A percentile compares a stretch with the other conserved stretches of the same genome.
Conservation (phyloP, 352 stramenopile species). For the Pythium biforme region DNA sequence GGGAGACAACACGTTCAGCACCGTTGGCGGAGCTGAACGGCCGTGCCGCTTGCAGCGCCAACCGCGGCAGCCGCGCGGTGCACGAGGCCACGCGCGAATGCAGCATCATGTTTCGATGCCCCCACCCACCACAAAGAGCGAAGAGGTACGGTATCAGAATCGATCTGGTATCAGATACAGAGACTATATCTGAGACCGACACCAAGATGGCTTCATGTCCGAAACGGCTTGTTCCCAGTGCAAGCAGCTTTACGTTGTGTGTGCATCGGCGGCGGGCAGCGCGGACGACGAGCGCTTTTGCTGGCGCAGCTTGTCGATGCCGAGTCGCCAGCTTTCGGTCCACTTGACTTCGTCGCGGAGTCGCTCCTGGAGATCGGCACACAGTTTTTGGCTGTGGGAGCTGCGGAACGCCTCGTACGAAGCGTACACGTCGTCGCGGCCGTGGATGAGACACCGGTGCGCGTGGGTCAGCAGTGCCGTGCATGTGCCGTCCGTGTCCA, state of each 20-base stretch:
- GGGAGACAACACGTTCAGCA: neutral
- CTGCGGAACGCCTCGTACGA: constrained; percentile 35
- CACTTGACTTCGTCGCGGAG: constrained; percentile 62
- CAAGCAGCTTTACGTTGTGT: neutral
- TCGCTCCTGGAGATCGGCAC: constrained; percentile 36
- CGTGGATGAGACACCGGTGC: constrained; percentile 50
- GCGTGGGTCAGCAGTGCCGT: constrained; percentile 54
- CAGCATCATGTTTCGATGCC: constrained; percentile 1
- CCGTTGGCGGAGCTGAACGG: neutral
- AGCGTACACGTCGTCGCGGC: constrained; percentile 42
- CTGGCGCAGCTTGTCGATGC: constrained; percentile 34
- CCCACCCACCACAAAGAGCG: neutral
- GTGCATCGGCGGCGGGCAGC: neutral
- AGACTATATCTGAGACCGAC: too few species aligned
- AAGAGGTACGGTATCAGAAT: neutral
- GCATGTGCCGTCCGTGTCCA: constrained; percentile 35
- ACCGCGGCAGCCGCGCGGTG: neutral
- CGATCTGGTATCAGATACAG: too few species aligned
- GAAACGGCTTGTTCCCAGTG: too few species aligned
- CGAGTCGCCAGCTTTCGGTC: constrained; percentile 44
- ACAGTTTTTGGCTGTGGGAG: constrained; percentile 18
- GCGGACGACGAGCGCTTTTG: constrained; percentile 1
- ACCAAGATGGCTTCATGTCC: too few species aligned
- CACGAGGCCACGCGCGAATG: neutral
- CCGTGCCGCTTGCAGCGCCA: neutral